These are phyloP conservation scores for Backusella luteola DNA, from an alignment of 192 early-diverging fungal genomes.

Conservation along the genomic window DNA sequence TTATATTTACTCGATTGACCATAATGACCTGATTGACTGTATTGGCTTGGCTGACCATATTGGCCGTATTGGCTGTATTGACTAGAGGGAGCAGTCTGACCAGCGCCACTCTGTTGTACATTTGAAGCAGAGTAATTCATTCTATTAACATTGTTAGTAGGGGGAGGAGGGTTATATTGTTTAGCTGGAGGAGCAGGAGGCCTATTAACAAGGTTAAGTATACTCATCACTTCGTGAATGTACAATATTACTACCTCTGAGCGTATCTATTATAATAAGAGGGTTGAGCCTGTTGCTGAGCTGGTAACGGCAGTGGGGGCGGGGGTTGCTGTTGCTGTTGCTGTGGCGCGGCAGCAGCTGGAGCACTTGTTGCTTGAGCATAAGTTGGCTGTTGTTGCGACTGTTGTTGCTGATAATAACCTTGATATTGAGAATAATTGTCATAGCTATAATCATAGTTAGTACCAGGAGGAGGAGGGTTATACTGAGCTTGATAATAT, in stretches of 20 bases:
- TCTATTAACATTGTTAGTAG: not conserved
- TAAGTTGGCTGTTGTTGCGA: not conserved
- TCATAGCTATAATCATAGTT: slow-evolving; percentile 15
- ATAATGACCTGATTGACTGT: not conserved
- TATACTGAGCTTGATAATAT: slow-evolving; percentile 17
- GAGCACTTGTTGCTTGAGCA: not conserved
- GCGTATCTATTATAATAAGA: not conserved
- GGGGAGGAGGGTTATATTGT: not conserved
- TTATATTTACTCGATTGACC: not conserved
- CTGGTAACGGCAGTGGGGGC: not conserved
- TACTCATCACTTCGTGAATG: not conserved
- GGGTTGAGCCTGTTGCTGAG: not conserved
- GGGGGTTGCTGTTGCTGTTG: not conserved
- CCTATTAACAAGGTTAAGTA: not conserved
- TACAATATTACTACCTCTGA: not conserved
- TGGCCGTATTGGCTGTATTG: not conserved
- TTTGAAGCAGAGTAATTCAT: not conserved
- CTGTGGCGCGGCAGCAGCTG: not conserved
- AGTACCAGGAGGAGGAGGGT: slow-evolving; percentile 11
- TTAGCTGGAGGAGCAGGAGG: not conserved
- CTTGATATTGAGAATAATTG: slow-evolving; percentile 14
- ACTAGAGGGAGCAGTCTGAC: not conserved
- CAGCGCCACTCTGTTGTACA: not conserved
- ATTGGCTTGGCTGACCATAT: not conserved
- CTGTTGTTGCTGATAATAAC: not conserved